Evolutionary conservation across 1,139 yeast species (phyloP).

Genomic region (Lodderomyces orthopsilosis): DNA sequence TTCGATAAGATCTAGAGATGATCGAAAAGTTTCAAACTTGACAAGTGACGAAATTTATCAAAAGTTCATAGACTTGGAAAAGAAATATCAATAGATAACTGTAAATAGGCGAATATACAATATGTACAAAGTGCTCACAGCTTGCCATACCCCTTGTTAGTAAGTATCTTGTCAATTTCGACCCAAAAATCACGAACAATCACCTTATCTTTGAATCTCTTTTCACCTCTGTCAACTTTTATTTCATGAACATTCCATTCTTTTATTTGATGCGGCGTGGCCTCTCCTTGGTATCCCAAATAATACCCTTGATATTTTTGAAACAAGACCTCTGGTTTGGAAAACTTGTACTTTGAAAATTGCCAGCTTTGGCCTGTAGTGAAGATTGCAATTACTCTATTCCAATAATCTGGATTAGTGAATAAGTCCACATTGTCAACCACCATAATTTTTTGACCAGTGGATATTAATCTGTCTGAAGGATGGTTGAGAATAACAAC

Average conservation of each 20-base stretch:
- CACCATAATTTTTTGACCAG: conserved; percentile 64
- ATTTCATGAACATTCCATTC: conserved; percentile 88
- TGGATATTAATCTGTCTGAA: conserved; percentile 52
- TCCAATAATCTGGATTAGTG: conserved; percentile 96
- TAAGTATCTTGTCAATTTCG: conserved; percentile 59
- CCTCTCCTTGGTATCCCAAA: conserved; percentile 74
- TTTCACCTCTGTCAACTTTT: conserved; percentile 70
- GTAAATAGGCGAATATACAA: no score
- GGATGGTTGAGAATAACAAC: conserved; percentile 55
- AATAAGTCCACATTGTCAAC: conserved; percentile 88
- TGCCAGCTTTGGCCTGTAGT: conserved; percentile 99
- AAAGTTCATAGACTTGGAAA: conserved; percentile 52
- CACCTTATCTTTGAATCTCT: conserved; percentile 86
- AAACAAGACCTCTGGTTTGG: conserved; percentile 75
- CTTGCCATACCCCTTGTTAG: conserved; percentile 42
- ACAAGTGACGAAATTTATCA: conserved; percentile 46
- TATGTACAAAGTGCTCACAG: background rate
- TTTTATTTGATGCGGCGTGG: conserved; percentile 67
- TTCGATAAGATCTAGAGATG: conserved; percentile 64
- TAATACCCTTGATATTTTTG: conserved; percentile 84
- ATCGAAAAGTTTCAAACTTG: conserved; percentile 46
- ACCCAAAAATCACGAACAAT: conserved; percentile 85
- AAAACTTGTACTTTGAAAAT: conserved; percentile 81
- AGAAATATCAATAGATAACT: conserved; percentile 28
- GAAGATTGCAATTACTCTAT: conserved; percentile 89